A percentile compares a stretch with the other conserved stretches of the same genome.
phyloP scores from a whole-genome alignment of 2,329 filamentous ascomycete species.

The Cladobotryum protrusum region DNA sequence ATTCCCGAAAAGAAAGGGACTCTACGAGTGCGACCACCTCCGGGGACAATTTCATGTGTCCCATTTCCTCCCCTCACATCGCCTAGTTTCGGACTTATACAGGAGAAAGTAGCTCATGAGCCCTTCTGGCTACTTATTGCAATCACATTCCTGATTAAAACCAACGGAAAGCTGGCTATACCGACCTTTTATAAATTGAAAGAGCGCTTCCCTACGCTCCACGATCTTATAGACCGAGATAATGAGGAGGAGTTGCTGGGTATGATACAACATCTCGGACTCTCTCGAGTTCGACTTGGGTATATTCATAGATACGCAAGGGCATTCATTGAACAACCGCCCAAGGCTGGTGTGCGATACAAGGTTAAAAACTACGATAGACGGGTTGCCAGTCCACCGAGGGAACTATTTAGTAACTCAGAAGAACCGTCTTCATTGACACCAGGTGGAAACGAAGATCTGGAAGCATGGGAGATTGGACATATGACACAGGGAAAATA shows the following conservation, averaged over 20 bases:
- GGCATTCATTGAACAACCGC: conserved; percentile 60
- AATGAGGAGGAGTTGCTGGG: conserved; percentile 45
- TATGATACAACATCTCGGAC: conserved; percentile 64
- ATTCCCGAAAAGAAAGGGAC: conserved; percentile 12
- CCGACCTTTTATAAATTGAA: conserved; percentile 69
- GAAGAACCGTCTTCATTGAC: conserved; percentile 5
- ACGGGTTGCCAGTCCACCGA: conserved; percentile 24
- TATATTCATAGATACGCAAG: conserved; percentile 66
- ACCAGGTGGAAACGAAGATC: conserved; percentile 7
- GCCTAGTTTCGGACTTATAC: conserved; percentile 68
- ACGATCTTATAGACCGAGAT: conserved; percentile 50
- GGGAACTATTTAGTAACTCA: not conserved
- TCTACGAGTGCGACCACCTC: conserved; percentile 24
- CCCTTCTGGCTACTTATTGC: conserved; percentile 78
- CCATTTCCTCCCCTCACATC: conserved; percentile 63
- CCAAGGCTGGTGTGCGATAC: conserved; percentile 50
- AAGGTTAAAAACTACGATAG: conserved; percentile 43
- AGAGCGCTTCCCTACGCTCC: conserved; percentile 59
- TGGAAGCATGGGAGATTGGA: conserved; percentile 71
- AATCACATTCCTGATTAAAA: conserved; percentile 79
- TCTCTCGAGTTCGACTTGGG: conserved; percentile 60
- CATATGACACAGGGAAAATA: conserved; percentile 80
- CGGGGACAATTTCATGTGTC: conserved; percentile 46
- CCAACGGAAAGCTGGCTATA: conserved; percentile 65
- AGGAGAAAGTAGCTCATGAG: conserved; percentile 68